Conservation (phyloP, 1,284 basidiomycete species). For the Inonotus obliquus region DNA sequence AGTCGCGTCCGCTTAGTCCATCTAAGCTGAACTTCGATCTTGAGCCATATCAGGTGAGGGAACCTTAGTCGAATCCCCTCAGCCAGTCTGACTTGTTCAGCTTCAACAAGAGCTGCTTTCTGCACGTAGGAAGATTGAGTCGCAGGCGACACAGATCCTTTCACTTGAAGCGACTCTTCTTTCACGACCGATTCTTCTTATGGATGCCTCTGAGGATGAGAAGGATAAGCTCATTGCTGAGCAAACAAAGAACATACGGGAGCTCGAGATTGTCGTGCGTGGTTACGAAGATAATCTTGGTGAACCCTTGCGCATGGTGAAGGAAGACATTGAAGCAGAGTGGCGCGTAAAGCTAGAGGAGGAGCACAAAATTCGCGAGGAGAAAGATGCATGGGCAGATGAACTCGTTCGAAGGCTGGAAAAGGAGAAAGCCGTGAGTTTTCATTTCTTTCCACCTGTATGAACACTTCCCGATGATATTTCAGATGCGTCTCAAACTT, state of each 20-base stretch:
- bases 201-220: slow-evolving; percentile 56
- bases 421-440: slow-evolving; percentile 61
- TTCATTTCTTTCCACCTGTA: slow-evolving; percentile 7
- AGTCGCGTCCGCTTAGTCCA: slow-evolving; percentile 73
- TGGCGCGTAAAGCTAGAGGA: slow-evolving; percentile 61
- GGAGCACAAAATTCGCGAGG: slow-evolving; percentile 54
- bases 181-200: slow-evolving; percentile 54
- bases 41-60: slow-evolving; percentile 69
- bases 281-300: slow-evolving; percentile 70
- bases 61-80: background rate
- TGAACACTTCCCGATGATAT: slow-evolving; percentile 14
- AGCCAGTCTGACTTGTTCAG: slow-evolving; percentile 31
- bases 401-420: slow-evolving; percentile 69
- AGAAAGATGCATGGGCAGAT: slow-evolving; percentile 65
- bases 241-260: slow-evolving; percentile 63
- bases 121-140: slow-evolving; percentile 68
- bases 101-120: slow-evolving; percentile 83
- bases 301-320: slow-evolving; percentile 65
- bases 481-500: slow-evolving; percentile 48
- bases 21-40: slow-evolving; percentile 83
- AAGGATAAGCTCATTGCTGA: slow-evolving; percentile 69
- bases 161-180: slow-evolving; percentile 70
- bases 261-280: slow-evolving; percentile 64
- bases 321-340: slow-evolving; percentile 80
- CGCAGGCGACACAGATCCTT: slow-evolving; percentile 76